Evolutionary conservation across 1,139 yeast genomes (phyloP).

Genomic region (Hansenula sp.): DNA sequence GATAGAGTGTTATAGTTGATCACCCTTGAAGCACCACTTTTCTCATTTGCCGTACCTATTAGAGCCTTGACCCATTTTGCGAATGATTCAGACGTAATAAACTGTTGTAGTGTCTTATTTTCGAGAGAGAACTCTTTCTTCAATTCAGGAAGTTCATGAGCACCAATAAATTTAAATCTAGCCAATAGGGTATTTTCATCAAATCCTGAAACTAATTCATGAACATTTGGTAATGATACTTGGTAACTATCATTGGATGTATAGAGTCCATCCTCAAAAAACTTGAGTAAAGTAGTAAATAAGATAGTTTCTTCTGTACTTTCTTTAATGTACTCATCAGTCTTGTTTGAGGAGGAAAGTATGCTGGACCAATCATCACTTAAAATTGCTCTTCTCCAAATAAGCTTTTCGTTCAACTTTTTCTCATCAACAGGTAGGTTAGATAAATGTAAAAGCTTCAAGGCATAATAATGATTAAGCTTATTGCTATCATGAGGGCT

Average conservation of each 20-base stretch:
- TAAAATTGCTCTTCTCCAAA: slow-evolving; percentile 66
- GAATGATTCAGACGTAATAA: slow-evolving; percentile 22
- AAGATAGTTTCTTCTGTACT: slow-evolving; percentile 40
- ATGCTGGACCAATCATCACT: slow-evolving; percentile 53
- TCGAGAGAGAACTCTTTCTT: slow-evolving; percentile 25
- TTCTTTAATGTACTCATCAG: slow-evolving; percentile 40
- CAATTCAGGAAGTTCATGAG: slow-evolving; percentile 19
- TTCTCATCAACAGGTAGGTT: slow-evolving; percentile 27
- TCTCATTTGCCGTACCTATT: slow-evolving; percentile 31
- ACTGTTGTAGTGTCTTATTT: slow-evolving; percentile 18
- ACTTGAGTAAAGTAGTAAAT: slow-evolving; percentile 38
- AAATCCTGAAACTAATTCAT: slow-evolving; percentile 12
- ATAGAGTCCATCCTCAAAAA: slow-evolving; percentile 29
- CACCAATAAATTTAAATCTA: slow-evolving; percentile 20
- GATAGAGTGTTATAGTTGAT: slow-evolving; percentile 30
- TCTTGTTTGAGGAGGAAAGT: slow-evolving; percentile 35
- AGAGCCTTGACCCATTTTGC: slow-evolving; percentile 32
- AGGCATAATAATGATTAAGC: slow-evolving; percentile 36
- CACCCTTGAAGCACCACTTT: slow-evolving; percentile 27
- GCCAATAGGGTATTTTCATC: neutral
- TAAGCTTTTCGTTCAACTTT: slow-evolving; percentile 29
- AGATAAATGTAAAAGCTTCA: slow-evolving; percentile 35
- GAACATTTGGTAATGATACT: slow-evolving; percentile 12
- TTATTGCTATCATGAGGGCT: slow-evolving; percentile 28
- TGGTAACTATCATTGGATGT: slow-evolving; percentile 24